Base-by-base conservation (phyloP, 208 protist genomes). In the Acanthamoeba castellanii region DNA sequence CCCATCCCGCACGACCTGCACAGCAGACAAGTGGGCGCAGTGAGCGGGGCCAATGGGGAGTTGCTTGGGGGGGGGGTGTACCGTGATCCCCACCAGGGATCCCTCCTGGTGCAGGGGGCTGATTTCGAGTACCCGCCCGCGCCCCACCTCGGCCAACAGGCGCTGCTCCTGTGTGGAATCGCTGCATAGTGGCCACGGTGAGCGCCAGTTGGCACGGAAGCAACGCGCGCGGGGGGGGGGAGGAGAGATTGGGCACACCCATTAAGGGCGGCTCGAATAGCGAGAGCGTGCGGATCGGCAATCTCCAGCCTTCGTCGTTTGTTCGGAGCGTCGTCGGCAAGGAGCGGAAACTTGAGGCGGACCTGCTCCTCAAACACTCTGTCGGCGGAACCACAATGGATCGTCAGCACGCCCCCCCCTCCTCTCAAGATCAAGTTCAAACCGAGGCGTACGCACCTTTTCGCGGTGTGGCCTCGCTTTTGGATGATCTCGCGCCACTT, bases 311-410 rank as follows among this genome's bases (percentile, higher is more conserved):
- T 7, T 59, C 27, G 82, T 30, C 82, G 82, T 18, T 89, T 89
- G n/a, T 6, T 34, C 22, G 82, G 14, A 2, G 82, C 7, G 11
- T 68, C 34, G 37, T 55, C 57, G 22, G 20, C 45, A 4, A 89
- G 82, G 14, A 61, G 32, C 1, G 82, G 82, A 7, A 89, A 61
- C 82, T 89, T 66, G 11, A 45, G 32, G 5, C 82, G 47, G 47
- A 89, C 5, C 25, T 89, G 82, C 11, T 89, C 57, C 16, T 89
- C 82, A 8, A 89, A 61, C 45, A 89, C 82, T 45, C 82, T 89
- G 11, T 52, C 7, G 7, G 47, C 47, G 47, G 7, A 52, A 55
- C 13, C 50, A 55, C 57, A 64, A 9, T 64, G 9, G 9, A 9
- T 20, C 20, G 20, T 64, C 57, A 64, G 57, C 57, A n/a, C n/a